Conservation (phyloP, 2,329 filamentous ascomycete genomes). For the Cercospora sp. region DNA sequence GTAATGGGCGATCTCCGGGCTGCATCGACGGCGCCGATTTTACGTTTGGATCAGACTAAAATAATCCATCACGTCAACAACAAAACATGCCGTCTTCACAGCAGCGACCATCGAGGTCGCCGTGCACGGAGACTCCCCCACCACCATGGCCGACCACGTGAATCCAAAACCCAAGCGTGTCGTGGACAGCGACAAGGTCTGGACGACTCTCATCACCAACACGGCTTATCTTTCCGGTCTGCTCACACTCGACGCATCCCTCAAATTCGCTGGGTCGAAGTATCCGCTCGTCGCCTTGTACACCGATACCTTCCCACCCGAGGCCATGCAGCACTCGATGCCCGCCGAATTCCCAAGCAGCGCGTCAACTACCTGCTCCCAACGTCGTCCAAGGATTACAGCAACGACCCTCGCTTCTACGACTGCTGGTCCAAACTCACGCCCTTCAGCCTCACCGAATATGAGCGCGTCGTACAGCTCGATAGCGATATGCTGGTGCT, state of each 20-base stretch:
- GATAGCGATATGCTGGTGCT: conserved; percentile 86
- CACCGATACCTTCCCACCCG: conserved; percentile 70
- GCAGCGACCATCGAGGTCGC: conserved; percentile 23
- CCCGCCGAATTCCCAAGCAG: conserved; percentile 68
- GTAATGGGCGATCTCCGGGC: conserved; percentile 1
- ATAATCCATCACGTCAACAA: conserved; percentile 1
- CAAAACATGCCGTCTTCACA: conserved; percentile 1
- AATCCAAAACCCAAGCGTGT: conserved; percentile 34
- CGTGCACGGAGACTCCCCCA: not conserved
- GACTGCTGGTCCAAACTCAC: conserved; percentile 89
- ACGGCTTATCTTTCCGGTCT: conserved; percentile 78
- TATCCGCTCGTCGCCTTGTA: conserved; percentile 84
- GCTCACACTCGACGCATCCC: conserved; percentile 75
- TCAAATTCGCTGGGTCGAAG: conserved; percentile 63
- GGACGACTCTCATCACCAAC: conserved; percentile 87
- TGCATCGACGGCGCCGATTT: conserved; percentile 2
- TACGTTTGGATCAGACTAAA: conserved; percentile 7
- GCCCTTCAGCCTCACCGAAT: conserved; percentile 74
- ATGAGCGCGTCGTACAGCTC: conserved; percentile 76
- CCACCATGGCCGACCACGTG: conserved; percentile 24
- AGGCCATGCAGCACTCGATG: conserved; percentile 68
- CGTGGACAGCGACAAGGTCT: conserved; percentile 59
- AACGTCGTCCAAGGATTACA: conserved; percentile 64
- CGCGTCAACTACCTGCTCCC: conserved; percentile 73
- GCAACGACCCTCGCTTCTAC: conserved; percentile 78